These are phyloP conservation scores for Fusarium austroafricanum DNA, from an alignment of 2,329 filamentous ascomycete species.

Conservation along the genomic window DNA sequence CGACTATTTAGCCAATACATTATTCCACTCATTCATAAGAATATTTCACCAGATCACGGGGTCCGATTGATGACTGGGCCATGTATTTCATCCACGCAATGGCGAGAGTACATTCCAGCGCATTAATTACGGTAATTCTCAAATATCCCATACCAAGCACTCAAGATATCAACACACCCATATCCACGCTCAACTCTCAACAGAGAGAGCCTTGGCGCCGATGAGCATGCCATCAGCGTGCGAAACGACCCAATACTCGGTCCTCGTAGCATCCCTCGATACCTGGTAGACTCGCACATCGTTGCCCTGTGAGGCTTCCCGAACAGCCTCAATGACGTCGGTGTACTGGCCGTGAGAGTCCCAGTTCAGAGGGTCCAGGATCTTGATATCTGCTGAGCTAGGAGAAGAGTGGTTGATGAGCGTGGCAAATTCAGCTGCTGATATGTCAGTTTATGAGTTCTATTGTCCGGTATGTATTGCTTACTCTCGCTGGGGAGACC, in stretches of 20 bases:
- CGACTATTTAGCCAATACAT: background rate
- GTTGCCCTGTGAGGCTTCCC: slow-evolving; percentile 69
- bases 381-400: slow-evolving; percentile 68
- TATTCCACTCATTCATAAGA: background rate
- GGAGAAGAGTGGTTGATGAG: slow-evolving; percentile 71
- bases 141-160: slow-evolving; percentile 1
- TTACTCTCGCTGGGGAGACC: slow-evolving; percentile 71
- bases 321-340: slow-evolving; percentile 75
- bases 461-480: slow-evolving; percentile 39
- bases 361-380: slow-evolving; percentile 77
- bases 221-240: slow-evolving; percentile 73
- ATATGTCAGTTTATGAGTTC: slow-evolving; percentile 4
- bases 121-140: background rate
- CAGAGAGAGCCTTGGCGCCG: slow-evolving; percentile 80
- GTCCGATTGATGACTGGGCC: background rate
- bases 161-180: background rate
- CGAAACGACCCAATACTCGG: slow-evolving; percentile 85
- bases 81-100: background rate
- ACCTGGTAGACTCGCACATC: slow-evolving; percentile 83
- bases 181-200: slow-evolving; percentile 65
- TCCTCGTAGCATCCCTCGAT: slow-evolving; percentile 68
- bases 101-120: background rate
- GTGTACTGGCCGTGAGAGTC: slow-evolving; percentile 78
- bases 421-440: slow-evolving; percentile 74
- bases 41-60: background rate